These are phyloP conservation scores for Zygosaccharomyces sapae DNA, from an alignment of 1,139 yeast genomes.

Conservation along the genomic window DNA sequence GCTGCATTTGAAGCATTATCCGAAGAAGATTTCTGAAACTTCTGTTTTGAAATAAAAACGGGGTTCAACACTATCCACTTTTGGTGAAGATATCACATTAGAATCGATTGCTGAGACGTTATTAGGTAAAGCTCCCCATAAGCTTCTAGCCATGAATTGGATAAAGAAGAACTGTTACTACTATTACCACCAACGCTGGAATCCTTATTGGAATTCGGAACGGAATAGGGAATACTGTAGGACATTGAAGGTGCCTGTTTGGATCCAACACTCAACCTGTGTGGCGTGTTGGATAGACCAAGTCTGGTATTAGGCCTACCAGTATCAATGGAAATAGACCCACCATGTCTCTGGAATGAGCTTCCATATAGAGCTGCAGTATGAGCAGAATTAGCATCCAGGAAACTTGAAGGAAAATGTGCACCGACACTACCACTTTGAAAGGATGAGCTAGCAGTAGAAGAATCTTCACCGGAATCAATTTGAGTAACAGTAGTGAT, in stretches of 20 bases:
- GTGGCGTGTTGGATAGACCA: constrained; percentile 14
- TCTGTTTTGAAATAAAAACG: constrained; percentile 70
- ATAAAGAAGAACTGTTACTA: constrained; percentile 28
- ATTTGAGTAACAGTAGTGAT: constrained; percentile 31
- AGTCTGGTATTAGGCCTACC: constrained; percentile 15
- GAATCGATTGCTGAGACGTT: constrained; percentile 47
- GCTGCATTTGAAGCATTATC: constrained; percentile 29
- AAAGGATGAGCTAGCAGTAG: constrained; percentile 16
- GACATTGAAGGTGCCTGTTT: constrained; percentile 43
- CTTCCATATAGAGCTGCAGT: constrained; percentile 32
- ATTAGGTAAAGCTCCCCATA: constrained; percentile 50
- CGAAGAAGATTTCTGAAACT: constrained; percentile 52
- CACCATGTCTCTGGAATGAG: constrained; percentile 22
- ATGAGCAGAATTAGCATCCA: constrained; percentile 36
- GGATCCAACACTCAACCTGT: constrained; percentile 7
- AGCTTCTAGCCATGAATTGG: constrained; percentile 34
- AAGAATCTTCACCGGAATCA: constrained; percentile 25
- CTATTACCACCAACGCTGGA: constrained; percentile 18
- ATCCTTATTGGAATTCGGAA: constrained; percentile 45
- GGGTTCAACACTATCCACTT: constrained; percentile 60
- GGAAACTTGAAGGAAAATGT: constrained; percentile 32
- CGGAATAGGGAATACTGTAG: constrained; percentile 65
- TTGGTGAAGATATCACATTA: constrained; percentile 67
- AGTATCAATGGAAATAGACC: constrained; percentile 23
- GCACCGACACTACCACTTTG: constrained; percentile 8